Evolutionary conservation across 1,139 yeast genomes (phyloP), one percentile per base, ranked within the genome.

Genomic region (Diutina pseudorugosa): DNA sequence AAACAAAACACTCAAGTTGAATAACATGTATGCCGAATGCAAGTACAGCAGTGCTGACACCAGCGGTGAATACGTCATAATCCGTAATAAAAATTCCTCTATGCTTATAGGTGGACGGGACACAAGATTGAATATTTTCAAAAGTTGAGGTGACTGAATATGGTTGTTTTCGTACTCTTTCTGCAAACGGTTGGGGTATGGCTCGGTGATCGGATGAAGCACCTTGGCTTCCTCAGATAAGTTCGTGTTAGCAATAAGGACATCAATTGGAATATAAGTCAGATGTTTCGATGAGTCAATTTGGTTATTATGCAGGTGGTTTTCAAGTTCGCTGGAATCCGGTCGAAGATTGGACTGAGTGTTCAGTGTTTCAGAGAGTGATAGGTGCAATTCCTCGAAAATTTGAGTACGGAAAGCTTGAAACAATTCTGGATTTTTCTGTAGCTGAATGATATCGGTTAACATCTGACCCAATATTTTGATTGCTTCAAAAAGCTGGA

Each of bases 41-140:
- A 74, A 63, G 55, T 72, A 74, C 18, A 72, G 70, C 52, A 68
- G 64, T 2, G 70, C 70, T 6, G 77, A 71, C 2, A 70, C 68
- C 18, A 75, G 66, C 2, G 76, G 64, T 30, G 76, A 71, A 58
- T 73, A 74, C 1, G 73, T 72, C 53, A 69, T 67, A 51, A 74
- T 71, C 49, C 79, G 61, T 16, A 65, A 56, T 43, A 74, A 61
- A 58, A 70, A 74, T 51, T 70, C 65, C 48, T 65, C 69, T n/a
- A 73, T 60, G 25, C 72, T 58, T 42, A 73, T 57, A 6, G 68
- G 58, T 1, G 79, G 78, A 2, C 67, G 60, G 52, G 69, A 65
- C 16, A 71, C 60, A 33, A 74, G 60, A 53, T 69, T 68, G 56
- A 73, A 74, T 1, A 64, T 56, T 56, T 65, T 68, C 51, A 69